These are phyloP conservation scores for Fusarium lateritium DNA, from an alignment of 2,329 filamentous ascomycete genomes.

Conservation along the genomic window DNA sequence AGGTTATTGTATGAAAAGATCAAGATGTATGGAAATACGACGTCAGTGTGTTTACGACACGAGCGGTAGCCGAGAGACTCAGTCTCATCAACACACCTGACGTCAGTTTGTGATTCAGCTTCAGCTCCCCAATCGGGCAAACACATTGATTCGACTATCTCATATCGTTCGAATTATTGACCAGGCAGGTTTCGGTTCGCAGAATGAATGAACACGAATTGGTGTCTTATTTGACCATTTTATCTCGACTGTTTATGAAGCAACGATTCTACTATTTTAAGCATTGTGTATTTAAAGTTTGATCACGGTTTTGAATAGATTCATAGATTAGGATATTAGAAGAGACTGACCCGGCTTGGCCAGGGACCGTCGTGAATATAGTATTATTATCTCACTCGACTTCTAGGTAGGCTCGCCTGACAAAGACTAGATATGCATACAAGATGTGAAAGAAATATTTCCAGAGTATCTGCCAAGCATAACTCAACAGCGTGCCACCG, in stretches of 20 bases:
- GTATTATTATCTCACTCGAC: slow-evolving; percentile 46
- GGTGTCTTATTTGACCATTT: not conserved
- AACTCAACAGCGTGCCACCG: slow-evolving; percentile 17
- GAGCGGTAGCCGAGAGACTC: no score
- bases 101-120: not conserved
- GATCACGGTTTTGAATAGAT: slow-evolving; percentile 28
- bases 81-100: no score
- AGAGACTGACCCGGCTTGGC: slow-evolving; percentile 26
- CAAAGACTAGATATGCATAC: slow-evolving; percentile 44
- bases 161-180: not conserved
- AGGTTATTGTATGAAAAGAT: not conserved
- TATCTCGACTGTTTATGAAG: not conserved
- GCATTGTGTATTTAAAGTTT: slow-evolving; percentile 8
- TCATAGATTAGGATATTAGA: slow-evolving; percentile 41
- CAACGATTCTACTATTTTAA: not conserved
- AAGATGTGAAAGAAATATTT: slow-evolving; percentile 45
- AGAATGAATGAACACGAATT: not conserved
- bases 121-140: not conserved
- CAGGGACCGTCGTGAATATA: slow-evolving; percentile 37
- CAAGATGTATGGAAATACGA: no score
- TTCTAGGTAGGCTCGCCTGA: slow-evolving; percentile 40
- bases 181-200: not conserved
- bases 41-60: no score
- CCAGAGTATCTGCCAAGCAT: slow-evolving; percentile 42
- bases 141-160: not conserved